Evolutionary conservation across 805 yeast species (phyloP).

Genomic region (Yarrowia osloensis): DNA sequence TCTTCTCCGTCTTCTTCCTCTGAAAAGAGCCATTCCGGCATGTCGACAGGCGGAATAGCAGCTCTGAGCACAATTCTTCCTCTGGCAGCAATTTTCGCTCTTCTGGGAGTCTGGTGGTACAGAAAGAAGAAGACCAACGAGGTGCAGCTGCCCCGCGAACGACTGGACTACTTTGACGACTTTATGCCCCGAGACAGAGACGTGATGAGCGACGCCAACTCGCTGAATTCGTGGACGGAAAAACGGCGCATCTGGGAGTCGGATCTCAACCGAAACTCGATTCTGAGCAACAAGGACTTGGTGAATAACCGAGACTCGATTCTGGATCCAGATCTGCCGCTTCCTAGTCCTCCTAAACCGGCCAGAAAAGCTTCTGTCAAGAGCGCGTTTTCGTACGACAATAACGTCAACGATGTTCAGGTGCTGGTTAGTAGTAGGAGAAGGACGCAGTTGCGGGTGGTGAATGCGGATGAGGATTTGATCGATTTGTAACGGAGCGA

Average conservation of each 20-base stretch:
- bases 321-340: neutral
- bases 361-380: neutral
- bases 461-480: conserved; percentile 13
- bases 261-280: conserved; percentile 17
- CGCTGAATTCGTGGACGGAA: conserved; percentile 27
- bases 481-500: neutral
- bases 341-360: neutral
- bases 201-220: conserved; percentile 5
- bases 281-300: conserved; percentile 1
- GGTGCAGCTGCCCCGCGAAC: conserved; percentile 15
- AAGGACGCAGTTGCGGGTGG: conserved; percentile 21
- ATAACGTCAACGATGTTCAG: conserved; percentile 12
- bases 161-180: conserved; percentile 19
- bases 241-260: conserved; percentile 5
- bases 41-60: conserved; percentile 1
- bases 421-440: conserved; percentile 26
- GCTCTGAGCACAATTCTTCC: conserved; percentile 8
- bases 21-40: neutral
- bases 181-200: neutral
- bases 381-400: neutral
- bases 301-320: neutral
- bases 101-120: neutral
- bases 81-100: neutral
- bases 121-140: neutral
- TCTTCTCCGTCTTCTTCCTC: neutral